Base-by-base conservation (phyloP, 306 rosid species). In the Pterocarpus macrocarpus region DNA sequence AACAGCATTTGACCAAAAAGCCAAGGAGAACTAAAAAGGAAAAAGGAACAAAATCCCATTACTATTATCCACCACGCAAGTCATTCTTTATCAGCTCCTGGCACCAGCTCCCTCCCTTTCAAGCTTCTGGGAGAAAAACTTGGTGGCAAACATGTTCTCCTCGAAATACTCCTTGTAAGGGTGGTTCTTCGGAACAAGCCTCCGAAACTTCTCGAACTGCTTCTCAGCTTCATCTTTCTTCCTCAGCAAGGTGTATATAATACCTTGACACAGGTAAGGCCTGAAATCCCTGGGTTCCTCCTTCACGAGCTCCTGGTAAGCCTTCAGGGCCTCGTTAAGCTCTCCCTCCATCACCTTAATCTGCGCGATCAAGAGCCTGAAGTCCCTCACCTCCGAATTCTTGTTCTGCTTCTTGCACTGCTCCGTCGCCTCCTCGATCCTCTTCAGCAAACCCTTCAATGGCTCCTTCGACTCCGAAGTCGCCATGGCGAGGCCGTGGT, bases 211-310 rank as follows among this genome's bases (percentile, higher is more conserved):
- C 3, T 90, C 90, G 32, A 95, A 95, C 28, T 93, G 97, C 67
- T 93, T 89, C 79, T 95, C 97, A 0, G 99, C 99, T 77, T 95
- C 98, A 59, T 86, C 93, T 45, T 88, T 91, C 93, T 91, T 95
- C 77, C 63, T 90, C 32, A 95, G 85, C 77, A 95, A 69, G 35
- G 98, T 86, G 74, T 91, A 93, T 36, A 95, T 88, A 11, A 95
- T 95, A 4, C 99, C 99, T 84, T 90, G 99, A 87, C 99, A 93
- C 55, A 95, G 57, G 32, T 95, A 90, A 28, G 99, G 99, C 86
- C 99, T 91, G 77, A 95, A 95, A 85, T 95, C 99, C 80, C 98
- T 88, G 0, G 99, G 99, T 55, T 95, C 99, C 36, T 95, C 99
- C 82, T 81, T 95, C 9, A 85, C 98, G 41, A 95, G 87, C n/a